Evolutionary conservation across 2,329 filamentous ascomycete species (phyloP).

Genomic region (Tolypocladium tropicale): DNA sequence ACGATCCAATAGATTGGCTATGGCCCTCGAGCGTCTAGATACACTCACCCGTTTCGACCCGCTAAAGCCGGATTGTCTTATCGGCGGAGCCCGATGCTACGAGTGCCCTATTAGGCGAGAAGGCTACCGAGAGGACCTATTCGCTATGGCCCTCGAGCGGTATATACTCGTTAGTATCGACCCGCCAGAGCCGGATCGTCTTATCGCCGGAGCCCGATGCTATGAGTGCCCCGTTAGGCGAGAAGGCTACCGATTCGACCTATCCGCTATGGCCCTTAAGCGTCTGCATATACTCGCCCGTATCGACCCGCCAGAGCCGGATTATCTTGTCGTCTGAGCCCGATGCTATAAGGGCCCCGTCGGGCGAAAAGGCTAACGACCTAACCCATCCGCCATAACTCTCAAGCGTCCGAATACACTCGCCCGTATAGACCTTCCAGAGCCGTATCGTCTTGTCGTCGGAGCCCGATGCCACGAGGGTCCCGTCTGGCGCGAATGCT

Average conservation of each 20-base stretch:
- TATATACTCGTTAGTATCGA: not conserved
- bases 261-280: not conserved
- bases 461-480: constrained; percentile 3
- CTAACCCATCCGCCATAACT: not conserved
- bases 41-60: not conserved
- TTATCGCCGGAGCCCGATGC: not conserved
- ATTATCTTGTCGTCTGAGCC: not conserved
- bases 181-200: not conserved
- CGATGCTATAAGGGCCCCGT: not conserved
- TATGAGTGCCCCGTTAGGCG: not conserved
- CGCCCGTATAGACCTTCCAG: constrained; percentile 2
- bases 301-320: not conserved
- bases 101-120: not conserved
- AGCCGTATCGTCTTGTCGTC: not conserved
- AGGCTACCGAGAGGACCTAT: not conserved
- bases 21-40: not conserved
- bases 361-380: not conserved
- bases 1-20: not conserved
- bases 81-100: not conserved
- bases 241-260: not conserved
- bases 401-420: not conserved
- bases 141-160: not conserved
- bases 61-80: not conserved
- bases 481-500: constrained; percentile 1
- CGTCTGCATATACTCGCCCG: not conserved